phyloP scores from a whole-genome alignment of 73 alveolate species.

The Paramecium sexaurelia region DNA sequence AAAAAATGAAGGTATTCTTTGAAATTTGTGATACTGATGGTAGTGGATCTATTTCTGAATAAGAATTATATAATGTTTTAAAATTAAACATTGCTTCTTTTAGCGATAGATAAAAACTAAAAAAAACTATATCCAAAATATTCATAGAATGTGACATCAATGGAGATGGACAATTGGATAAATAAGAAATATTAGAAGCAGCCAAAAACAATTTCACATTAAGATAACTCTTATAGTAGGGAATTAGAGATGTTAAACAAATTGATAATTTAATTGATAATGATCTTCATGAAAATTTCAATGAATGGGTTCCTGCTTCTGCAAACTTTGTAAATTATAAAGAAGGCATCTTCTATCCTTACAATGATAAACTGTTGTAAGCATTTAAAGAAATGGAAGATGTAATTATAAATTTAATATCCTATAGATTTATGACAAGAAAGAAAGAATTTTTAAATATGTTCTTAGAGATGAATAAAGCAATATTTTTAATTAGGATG shows the following conservation, averaged over 20 bases:
- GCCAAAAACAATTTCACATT: conserved; percentile 70
- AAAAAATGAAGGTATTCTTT: conserved; percentile 83
- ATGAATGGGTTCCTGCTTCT: conserved; percentile 69
- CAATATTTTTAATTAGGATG: neutral
- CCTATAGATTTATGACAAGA: neutral
- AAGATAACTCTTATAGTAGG: conserved; percentile 71
- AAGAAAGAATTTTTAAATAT: neutral
- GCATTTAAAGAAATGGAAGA: conserved; percentile 79
- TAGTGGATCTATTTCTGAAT: conserved; percentile 78
- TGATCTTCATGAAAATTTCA: conserved; percentile 76
- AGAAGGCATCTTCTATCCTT: conserved; percentile 72
- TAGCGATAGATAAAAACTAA: conserved; percentile 75
- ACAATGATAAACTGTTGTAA: conserved; percentile 63
- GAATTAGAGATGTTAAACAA: conserved; percentile 69
- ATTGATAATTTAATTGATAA: conserved; percentile 79
- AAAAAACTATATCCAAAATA: conserved; percentile 72
- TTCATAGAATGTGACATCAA: conserved; percentile 80
- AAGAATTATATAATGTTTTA: conserved; percentile 81
- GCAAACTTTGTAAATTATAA: conserved; percentile 69
- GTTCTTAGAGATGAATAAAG: neutral
- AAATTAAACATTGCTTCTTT: conserved; percentile 71
- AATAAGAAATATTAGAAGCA: conserved; percentile 78
- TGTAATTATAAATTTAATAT: neutral
- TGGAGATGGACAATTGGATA: conserved; percentile 83
- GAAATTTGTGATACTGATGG: conserved; percentile 88